Evolutionary conservation across 2,329 filamentous ascomycete species (phyloP), one percentile per base, ranked within the genome.

Genomic region (Teratosphaeria viscida): DNA sequence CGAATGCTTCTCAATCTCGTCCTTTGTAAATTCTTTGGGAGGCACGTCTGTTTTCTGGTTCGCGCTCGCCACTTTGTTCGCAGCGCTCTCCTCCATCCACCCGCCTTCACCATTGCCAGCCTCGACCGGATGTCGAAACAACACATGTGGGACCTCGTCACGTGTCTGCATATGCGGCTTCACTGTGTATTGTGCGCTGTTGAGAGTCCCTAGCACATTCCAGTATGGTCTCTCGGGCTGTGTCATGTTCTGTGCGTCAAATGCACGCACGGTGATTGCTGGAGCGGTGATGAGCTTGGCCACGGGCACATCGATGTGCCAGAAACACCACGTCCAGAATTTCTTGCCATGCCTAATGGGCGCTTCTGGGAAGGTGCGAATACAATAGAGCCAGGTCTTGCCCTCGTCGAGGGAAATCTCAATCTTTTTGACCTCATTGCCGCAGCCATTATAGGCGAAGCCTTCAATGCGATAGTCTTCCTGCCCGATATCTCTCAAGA

Each of bases 141-240:
- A 59, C 3, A 79, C 70, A 2, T 63, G 66, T 1, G 73, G 63
- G 0, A 71, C 68, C 10, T 70, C 68, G 2, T 74, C 64, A 16
- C 68, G 62, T 14, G 70, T 67, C n/a, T 72, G 67, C 3, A 77
- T 73, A 39, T 77, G 73, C 0, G 74, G 67, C 54, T 74, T 75
- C 14, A 82, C 75, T 1, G 68, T 61, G 61, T 81, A 81, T 76
- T 76, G 79, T 61, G 75, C 76, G 53, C 81, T 82, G 66, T 82
- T 82, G 79, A 82, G 81, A 78, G 81, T 81, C 11, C 76, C 79
- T 75, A 78, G 74, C 1, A 78, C 71, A 60, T 81, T 81, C 79
- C 79, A 82, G 4, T 67, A 70, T 3, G 73, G 72, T 23, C 73
- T 68, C 60, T 74, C 65, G 1, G 79, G 79, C 61, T 82, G 79